These are phyloP conservation scores for Paraphoma chrysanthemicola DNA, from an alignment of 2,329 filamentous ascomycete genomes.

Conservation along the genomic window DNA sequence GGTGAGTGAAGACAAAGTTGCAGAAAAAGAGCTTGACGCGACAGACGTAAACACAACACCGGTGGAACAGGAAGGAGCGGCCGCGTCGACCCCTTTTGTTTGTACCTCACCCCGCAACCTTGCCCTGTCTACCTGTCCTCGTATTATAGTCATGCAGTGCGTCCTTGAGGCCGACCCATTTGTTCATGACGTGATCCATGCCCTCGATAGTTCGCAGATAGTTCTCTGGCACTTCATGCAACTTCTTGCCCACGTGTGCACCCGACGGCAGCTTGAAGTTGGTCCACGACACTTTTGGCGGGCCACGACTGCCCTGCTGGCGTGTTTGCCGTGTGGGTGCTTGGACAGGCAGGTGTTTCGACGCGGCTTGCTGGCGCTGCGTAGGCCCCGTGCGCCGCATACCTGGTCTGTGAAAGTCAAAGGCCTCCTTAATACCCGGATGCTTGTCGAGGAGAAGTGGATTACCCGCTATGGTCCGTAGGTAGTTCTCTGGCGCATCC, in stretches of 20 bases:
- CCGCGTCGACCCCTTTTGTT: not conserved
- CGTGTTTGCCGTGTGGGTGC: not conserved
- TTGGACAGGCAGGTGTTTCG: not conserved
- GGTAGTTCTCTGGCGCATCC: slow-evolving; percentile 27
- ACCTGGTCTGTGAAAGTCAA: slow-evolving; percentile 30
- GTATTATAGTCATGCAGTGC: slow-evolving; percentile 26
- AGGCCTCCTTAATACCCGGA: slow-evolving; percentile 27
- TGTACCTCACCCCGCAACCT: not conserved
- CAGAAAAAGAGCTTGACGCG: not conserved
- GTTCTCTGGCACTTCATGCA: slow-evolving; percentile 24
- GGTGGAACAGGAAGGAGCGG: not conserved
- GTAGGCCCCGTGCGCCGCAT: slow-evolving; percentile 13
- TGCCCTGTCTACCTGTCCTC: slow-evolving; percentile 22
- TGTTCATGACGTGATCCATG: slow-evolving; percentile 20
- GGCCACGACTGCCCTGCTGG: not conserved
- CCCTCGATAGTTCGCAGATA: slow-evolving; percentile 28
- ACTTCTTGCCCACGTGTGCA: slow-evolving; percentile 13
- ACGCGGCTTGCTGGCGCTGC: slow-evolving; percentile 2
- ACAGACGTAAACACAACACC: not conserved
- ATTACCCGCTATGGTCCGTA: slow-evolving; percentile 30
- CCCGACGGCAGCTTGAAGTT: slow-evolving; percentile 20
- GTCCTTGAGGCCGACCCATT: slow-evolving; percentile 25
- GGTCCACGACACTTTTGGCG: not conserved
- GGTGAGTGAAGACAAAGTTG: too few species aligned
- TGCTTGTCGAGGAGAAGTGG: slow-evolving; percentile 25